Conservation (phyloP, 805 yeast genomes). For the Peterozyma toletana region DNA sequence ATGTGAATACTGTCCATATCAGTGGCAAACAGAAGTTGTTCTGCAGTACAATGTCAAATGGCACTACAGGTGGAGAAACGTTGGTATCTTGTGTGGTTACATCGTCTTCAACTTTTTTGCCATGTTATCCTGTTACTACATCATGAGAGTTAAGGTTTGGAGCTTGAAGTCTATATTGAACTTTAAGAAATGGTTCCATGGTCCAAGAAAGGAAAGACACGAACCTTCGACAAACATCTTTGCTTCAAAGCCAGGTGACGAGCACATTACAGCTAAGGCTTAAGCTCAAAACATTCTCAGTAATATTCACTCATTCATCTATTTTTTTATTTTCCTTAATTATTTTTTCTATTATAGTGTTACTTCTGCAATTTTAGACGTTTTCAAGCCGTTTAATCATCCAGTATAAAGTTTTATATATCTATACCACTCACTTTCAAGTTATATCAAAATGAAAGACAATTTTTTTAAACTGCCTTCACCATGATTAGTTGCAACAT, state of each 20-base stretch:
- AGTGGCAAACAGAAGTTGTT: conserved; percentile 22
- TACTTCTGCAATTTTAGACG: too few species aligned
- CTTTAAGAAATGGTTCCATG: conserved; percentile 31
- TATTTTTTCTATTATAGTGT: too few species aligned
- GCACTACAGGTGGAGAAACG: conserved; percentile 59
- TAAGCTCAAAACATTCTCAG: too few species aligned
- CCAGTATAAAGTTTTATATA: too few species aligned
- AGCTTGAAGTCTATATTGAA: conserved; percentile 16
- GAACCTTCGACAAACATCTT: conserved; percentile 38
- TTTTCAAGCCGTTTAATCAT: too few species aligned
- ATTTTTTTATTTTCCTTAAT: too few species aligned
- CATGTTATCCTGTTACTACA: conserved; percentile 22
- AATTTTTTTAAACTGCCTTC: too few species aligned
- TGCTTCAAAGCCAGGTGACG: conserved; percentile 30
- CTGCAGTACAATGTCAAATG: conserved; percentile 27
- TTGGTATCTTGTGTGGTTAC: conserved; percentile 41
- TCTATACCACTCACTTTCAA: too few species aligned
- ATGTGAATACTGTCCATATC: conserved; percentile 27
- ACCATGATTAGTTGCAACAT: too few species aligned
- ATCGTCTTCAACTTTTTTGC: conserved; percentile 35
- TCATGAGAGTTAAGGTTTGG: conserved; percentile 1
- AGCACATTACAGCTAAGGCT: conserved; percentile 14
- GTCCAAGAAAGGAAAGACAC: conserved; percentile 37
- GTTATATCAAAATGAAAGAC: too few species aligned
- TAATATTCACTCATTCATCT: too few species aligned